A percentile compares a stretch with the other conserved stretches of the same genome.
Evolutionary conservation across 1,284 basidiomycete genomes (phyloP).

Genomic region (Sanghuangporus sanghuang): DNA sequence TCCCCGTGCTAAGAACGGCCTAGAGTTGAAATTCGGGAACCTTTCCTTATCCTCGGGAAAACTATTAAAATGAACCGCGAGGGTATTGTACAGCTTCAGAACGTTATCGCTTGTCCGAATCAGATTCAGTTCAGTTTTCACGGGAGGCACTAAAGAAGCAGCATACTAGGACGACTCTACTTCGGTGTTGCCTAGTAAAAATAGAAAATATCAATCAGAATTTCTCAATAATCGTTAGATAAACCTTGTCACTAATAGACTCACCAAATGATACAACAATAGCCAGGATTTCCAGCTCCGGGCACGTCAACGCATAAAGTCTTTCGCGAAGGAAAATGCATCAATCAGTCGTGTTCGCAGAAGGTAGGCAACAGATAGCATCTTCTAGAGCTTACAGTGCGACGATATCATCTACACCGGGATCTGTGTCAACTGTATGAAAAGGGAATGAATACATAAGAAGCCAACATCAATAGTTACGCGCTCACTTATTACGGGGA

Average conservation of each 20-base stretch:
- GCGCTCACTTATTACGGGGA: slow-evolving; percentile 16
- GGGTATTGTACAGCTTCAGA: slow-evolving; percentile 70
- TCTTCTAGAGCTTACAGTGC: slow-evolving; percentile 46
- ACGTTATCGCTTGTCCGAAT: slow-evolving; percentile 55
- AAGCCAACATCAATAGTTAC: background rate
- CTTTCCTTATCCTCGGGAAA: slow-evolving; percentile 50
- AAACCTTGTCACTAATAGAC: slow-evolving; percentile 20
- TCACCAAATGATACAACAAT: slow-evolving; percentile 76
- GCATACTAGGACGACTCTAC: slow-evolving; percentile 53
- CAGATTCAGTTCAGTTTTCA: background rate
- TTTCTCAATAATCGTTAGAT: background rate
- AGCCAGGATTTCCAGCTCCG: slow-evolving; percentile 73
- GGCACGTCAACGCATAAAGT: slow-evolving; percentile 66
- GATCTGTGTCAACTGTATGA: slow-evolving; percentile 72
- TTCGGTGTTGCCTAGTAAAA: slow-evolving; percentile 62
- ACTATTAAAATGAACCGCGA: slow-evolving; percentile 59
- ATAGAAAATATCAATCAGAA: slow-evolving; percentile 28
- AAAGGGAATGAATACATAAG: background rate
- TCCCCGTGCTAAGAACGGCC: slow-evolving; percentile 65
- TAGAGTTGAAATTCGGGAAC: slow-evolving; percentile 65
- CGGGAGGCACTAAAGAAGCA: background rate
- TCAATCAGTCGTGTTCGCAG: slow-evolving; percentile 21
- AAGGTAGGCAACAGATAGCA: slow-evolving; percentile 14
- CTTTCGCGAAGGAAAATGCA: slow-evolving; percentile 27
- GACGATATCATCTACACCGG: slow-evolving; percentile 90